Conservation (phyloP, 2,329 filamentous ascomycete genomes). For the Trichoderma endophyticum region DNA sequence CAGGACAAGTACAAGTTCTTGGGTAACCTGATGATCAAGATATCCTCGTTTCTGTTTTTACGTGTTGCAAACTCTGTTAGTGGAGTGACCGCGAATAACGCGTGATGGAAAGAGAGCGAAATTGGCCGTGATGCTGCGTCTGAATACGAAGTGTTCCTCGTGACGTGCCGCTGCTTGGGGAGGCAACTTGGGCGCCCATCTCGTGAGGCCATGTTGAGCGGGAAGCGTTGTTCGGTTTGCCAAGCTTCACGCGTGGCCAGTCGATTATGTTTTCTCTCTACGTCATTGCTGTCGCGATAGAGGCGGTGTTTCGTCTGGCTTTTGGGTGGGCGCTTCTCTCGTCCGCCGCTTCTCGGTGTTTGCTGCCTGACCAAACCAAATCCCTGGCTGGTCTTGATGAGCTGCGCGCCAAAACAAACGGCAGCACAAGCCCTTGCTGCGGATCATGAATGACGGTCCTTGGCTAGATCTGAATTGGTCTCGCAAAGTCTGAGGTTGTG, state of each 20-base stretch:
- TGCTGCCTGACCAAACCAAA: background rate
- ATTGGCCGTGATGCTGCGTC: background rate
- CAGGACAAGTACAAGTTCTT: background rate
- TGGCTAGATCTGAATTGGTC: background rate
- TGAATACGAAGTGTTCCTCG: background rate
- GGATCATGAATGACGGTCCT: background rate
- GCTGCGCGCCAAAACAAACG: background rate
- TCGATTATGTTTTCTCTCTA: background rate
- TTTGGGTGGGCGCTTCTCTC: background rate
- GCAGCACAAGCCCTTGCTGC: background rate
- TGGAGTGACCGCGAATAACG: background rate
- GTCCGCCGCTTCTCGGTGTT: background rate
- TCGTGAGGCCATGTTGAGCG: background rate
- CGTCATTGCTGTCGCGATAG: background rate
- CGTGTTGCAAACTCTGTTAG: background rate
- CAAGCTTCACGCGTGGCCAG: background rate
- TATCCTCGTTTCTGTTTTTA: background rate
- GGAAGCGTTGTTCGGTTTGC: background rate
- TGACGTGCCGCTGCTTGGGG: background rate
- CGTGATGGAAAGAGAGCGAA: background rate
- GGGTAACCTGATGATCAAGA: background rate
- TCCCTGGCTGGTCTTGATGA: background rate
- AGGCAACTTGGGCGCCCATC: background rate
- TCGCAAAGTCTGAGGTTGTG: background rate
- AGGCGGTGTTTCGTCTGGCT: background rate